phyloP scores from a whole-genome alignment of 768 basidiomycete species.

The Phanerodontia chrysosporium region DNA sequence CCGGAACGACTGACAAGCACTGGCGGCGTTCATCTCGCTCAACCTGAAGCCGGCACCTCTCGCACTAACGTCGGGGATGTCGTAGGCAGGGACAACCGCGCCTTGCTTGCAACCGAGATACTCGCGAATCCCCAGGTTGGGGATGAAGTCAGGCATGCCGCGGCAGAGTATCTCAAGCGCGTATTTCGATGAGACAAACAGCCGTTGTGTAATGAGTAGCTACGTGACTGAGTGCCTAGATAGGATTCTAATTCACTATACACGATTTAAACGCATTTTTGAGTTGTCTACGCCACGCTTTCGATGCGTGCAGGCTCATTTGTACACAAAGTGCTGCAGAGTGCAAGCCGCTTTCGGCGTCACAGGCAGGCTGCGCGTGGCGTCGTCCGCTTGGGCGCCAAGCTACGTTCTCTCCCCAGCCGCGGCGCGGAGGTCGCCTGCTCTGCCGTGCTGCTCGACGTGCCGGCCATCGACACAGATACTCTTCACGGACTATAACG shows the following conservation, averaged over 20 bases:
- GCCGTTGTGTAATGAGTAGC: not conserved
- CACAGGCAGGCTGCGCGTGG: too few species aligned
- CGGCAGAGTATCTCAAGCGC: constrained; percentile 69
- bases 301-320: too few species aligned
- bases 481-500: not conserved
- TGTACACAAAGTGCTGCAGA: too few species aligned
- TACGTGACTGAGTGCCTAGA: not conserved
- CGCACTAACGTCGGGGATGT: not conserved
- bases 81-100: constrained; percentile 33
- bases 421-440: not conserved
- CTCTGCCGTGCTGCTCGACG: not conserved
- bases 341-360: too few species aligned
- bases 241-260: too few species aligned
- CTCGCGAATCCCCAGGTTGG: constrained; percentile 56
- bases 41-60: not conserved
- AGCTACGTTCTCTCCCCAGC: not conserved
- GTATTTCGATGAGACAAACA: constrained; percentile 36
- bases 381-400: not conserved
- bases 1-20: not conserved
- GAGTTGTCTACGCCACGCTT: too few species aligned
- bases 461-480: not conserved
- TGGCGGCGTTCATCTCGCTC: not conserved
- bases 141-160: constrained; percentile 57
- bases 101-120: constrained; percentile 64
- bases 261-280: too few species aligned